phyloP scores from a whole-genome alignment of 176 grass and related monocot species.

The Lolium multiflorum region DNA sequence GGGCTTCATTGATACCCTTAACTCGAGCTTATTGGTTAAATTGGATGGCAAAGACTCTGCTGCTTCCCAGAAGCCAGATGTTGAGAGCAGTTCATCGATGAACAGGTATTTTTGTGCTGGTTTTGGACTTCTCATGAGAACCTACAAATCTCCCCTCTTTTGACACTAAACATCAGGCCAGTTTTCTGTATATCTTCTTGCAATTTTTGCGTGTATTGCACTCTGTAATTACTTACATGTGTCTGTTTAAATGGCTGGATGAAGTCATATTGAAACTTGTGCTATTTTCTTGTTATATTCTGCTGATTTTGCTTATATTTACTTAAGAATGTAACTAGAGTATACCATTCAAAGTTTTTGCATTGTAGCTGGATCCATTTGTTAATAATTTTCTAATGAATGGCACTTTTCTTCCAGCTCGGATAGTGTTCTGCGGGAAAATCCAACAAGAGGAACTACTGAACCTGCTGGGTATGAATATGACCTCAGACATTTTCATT shows the following conservation, averaged over 20 bases:
- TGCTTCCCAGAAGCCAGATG: conserved; percentile 41
- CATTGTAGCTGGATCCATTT: neutral
- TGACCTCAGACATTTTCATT: neutral
- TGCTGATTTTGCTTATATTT: neutral
- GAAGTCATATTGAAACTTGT: conserved; percentile 17
- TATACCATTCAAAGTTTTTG: neutral
- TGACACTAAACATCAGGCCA: neutral
- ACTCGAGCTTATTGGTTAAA: conserved; percentile 63
- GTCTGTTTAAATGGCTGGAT: neutral
- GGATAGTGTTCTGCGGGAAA: conserved; percentile 33
- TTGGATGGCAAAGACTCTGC: conserved; percentile 48
- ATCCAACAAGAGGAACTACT: conserved; percentile 16
- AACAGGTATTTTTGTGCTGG: conserved; percentile 45
- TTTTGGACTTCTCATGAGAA: conserved; percentile 1
- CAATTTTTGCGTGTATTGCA: neutral
- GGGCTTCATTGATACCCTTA: conserved; percentile 66
- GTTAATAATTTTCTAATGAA: conserved; percentile 28
- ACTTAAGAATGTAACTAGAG: neutral
- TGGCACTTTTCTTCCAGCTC: conserved; percentile 52
- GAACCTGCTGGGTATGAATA: conserved; percentile 63
- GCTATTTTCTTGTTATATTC: conserved; percentile 18
- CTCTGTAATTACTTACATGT: neutral
- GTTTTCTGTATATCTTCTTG: neutral
- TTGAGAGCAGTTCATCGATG: conserved; percentile 54
- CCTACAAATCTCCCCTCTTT: conserved; percentile 11